Base-by-base conservation (phyloP, 805 yeast species). In the Saturnispora gosingensis region DNA sequence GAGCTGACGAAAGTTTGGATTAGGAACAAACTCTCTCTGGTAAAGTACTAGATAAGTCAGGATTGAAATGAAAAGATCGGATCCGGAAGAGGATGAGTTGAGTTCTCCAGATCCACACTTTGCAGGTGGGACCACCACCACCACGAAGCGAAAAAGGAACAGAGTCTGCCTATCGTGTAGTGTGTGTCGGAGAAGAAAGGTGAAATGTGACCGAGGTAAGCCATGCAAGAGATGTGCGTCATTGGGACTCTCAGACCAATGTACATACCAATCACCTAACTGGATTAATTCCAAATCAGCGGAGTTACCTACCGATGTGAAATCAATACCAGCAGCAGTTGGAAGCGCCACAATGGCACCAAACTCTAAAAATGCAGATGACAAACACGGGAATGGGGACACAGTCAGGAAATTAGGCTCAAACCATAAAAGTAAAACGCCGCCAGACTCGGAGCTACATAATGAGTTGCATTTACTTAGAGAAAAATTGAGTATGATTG, bases 81-180 rank as follows among this genome's bases (percentile, higher is more conserved):
- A 32, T 13, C 32, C 22, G 35, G 46, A 43, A 43, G 46, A 32
- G 6, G 46, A 28, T n/a, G 46, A 16, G 9, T 27, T 32, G 22
- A 32, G 20, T 27, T 43, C 47, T 11, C 22, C 42, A 38, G 42
- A 38, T 38, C 25, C 42, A 9, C 42, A 38, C 18, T 18, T 18
- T 18, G 42, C 5, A 10, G 13, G 22, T 18, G 42, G 18, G 16
- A 13, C 27, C 18, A 35, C 8, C n/a, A 13, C 27, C 18, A 35
- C 8, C n/a, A 35, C 15, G 11, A 45, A 45, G 20, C 27, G 48
- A 25, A 71, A 67, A 54, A 65, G 79, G 48, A 69, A 73, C 38
- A 67, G 80, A 46, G 65, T 72, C 48, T 70, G 75, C 0, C 57
- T 77, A 3, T 74, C 75, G 0, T 76, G 81, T 56, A 72, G 70